phyloP scores from a whole-genome alignment of 192 early-diverging fungal species.

The Rhizophlyctis rosea region DNA sequence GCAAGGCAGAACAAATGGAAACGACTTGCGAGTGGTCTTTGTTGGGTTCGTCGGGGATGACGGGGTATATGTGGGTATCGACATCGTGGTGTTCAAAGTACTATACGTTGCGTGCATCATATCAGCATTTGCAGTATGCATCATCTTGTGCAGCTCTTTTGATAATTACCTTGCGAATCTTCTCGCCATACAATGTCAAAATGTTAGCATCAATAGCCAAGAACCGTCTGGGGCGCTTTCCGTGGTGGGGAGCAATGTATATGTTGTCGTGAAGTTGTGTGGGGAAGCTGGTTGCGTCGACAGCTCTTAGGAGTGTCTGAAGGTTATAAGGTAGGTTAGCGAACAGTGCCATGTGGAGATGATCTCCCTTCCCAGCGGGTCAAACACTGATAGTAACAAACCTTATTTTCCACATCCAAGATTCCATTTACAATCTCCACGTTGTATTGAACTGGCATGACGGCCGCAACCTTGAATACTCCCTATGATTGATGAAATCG shows the following conservation, averaged over 20 bases:
- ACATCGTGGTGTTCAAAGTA: conserved; percentile 3
- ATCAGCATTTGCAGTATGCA: neutral
- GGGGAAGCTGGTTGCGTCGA: too few species aligned
- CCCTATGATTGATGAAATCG: too few species aligned
- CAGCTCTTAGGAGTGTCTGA: too few species aligned
- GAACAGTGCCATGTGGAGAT: too few species aligned
- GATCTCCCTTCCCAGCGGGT: too few species aligned
- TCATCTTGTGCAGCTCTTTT: neutral
- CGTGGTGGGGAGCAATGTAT: neutral
- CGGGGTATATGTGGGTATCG: neutral
- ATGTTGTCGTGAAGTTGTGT: too few species aligned
- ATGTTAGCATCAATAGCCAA: neutral
- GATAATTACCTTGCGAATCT: neutral
- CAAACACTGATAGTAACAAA: too few species aligned
- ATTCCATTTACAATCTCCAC: neutral
- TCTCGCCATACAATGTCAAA: neutral
- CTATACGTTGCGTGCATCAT: neutral
- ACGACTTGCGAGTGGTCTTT: neutral
- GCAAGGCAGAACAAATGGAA: neutral
- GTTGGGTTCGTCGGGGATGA: conserved; percentile 2
- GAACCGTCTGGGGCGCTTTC: neutral
- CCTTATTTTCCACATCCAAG: neutral
- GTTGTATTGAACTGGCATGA: neutral
- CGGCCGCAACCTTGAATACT: neutral
- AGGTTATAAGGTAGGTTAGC: too few species aligned